Percentiles rank a stretch among this genome's conserved stretches.
Conservation (phyloP, 2,329 filamentous ascomycete genomes). For the Ophiosphaerella herpotricha region DNA sequence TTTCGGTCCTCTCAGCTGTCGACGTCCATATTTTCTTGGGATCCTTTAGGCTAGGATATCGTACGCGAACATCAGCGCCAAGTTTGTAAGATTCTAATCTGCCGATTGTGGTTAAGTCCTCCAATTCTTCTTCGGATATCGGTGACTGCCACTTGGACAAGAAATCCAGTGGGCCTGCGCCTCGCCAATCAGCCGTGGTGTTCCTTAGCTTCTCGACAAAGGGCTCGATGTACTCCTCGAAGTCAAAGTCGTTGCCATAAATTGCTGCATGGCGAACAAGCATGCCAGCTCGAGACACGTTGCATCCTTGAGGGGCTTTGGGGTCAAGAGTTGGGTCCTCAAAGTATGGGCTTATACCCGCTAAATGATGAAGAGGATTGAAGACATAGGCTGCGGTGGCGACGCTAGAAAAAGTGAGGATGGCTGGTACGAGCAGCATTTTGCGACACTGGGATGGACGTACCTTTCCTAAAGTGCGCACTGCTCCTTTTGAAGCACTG, state of each 20-base stretch:
- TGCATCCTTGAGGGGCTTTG: constrained; percentile 56
- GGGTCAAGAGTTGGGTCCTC: constrained; percentile 55
- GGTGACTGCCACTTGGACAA: constrained; percentile 62
- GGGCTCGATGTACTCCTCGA: constrained; percentile 56
- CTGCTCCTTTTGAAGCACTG: not conserved
- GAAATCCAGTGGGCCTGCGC: constrained; percentile 61
- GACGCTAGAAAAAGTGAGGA: constrained; percentile 31
- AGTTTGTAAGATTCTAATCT: constrained; percentile 64
- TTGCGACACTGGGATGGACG: constrained; percentile 6
- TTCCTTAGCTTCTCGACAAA: constrained; percentile 63
- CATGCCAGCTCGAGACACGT: constrained; percentile 50
- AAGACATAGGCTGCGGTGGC: constrained; percentile 47
- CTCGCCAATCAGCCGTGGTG: constrained; percentile 62
- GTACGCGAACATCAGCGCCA: constrained; percentile 62
- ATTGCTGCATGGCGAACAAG: constrained; percentile 58
- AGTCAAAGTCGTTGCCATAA: constrained; percentile 59
- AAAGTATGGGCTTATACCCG: constrained; percentile 57
- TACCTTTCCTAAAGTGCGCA: constrained; percentile 2
- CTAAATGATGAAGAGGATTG: constrained; percentile 55
- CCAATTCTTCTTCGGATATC: constrained; percentile 60
- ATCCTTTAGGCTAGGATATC: constrained; percentile 60
- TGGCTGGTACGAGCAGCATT: constrained; percentile 22
- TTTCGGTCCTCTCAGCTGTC: constrained; percentile 64
- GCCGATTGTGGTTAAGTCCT: constrained; percentile 66
- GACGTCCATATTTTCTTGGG: constrained; percentile 65